Base-by-base conservation (phyloP, 306 rosid genomes). In the Medicago ruthenica region DNA sequence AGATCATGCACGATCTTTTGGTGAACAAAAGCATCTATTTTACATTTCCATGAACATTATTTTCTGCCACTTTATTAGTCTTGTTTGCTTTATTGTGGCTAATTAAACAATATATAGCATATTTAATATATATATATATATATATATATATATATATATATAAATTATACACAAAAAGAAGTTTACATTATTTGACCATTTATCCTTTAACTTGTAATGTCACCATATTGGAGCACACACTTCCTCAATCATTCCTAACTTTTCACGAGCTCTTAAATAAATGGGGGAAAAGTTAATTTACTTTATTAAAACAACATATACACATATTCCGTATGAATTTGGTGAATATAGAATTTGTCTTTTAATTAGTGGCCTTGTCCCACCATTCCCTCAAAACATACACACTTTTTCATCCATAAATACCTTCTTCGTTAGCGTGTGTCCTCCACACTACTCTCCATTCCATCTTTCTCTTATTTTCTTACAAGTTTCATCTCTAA, bases 361-460 rank as follows among this genome's bases (percentile, higher is more conserved):
- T 76, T 76, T 39, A 36, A 62, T 61, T 74, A 84, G 86, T 82
- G 90, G 80, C 54, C 3, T 36, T 77, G 73, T 76, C 87, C 90
- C 88, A 85, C 89, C 53, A 61, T 31, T 34, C 78, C 64, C 71
- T 76, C 79, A 55, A 67, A 12, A 54, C 60, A 55, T 22, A 14
- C 10, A 73, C 51, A 60, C 54, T 24, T 24, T 24, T 81, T 81
- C 79, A 79, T 80, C 86, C 78, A 88, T 93, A 93, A 89, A 91
- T 91, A 91, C 86, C 81, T 71, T 40, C 67, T 36, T 45, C 36
- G 53, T 22, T 34, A 54, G 90, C 88, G 93, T 88, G 98, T 91
- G 98, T 87, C 69, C 73, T 79, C 82, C 97, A 91, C 93, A 86
- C 86, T 86, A 34, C 37, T 34, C 37, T 34, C 64, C 57, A 54